These are phyloP conservation scores for Ajuga chamaepitys DNA, from an alignment of 257 asterid genomes.

Conservation along the genomic window DNA sequence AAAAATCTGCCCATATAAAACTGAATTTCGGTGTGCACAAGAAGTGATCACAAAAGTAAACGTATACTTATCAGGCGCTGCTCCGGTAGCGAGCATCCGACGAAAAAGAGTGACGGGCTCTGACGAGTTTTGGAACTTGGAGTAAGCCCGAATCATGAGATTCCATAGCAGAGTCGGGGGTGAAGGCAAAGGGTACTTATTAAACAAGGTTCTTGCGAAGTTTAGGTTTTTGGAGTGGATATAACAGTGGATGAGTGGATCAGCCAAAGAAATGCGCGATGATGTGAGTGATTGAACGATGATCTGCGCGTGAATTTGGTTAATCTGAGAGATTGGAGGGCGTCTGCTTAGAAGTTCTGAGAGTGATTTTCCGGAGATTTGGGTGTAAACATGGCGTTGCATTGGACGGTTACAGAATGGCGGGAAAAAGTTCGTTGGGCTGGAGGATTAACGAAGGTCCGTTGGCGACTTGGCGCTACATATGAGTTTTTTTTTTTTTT, in stretches of 20 bases:
- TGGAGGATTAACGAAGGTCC: too few relatives aligned
- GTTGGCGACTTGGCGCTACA: too few relatives aligned
- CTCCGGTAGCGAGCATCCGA: conserved; percentile 31
- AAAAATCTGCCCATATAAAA: conserved; percentile 35
- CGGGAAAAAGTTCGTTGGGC: conserved; percentile 2
- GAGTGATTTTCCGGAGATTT: conserved; percentile 33
- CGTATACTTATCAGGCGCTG: conserved; percentile 54
- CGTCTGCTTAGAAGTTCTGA: conserved; percentile 40
- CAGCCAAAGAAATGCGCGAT: conserved; percentile 23
- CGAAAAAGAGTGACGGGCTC: conserved; percentile 46
- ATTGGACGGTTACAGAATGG: conserved; percentile 13
- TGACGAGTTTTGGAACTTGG: conserved; percentile 33
- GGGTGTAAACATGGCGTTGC: conserved; percentile 18
- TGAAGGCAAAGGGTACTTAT: conserved; percentile 38
- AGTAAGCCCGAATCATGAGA: conserved; percentile 52
- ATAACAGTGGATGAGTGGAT: conserved; percentile 69
- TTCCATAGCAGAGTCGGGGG: conserved; percentile 69
- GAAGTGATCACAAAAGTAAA: conserved; percentile 59
- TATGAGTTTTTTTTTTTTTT: too few relatives aligned
- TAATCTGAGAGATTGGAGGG: conserved; percentile 37
- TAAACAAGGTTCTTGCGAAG: conserved; percentile 38
- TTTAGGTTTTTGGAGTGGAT: conserved; percentile 33
- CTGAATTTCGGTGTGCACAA: conserved; percentile 41
- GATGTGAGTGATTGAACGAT: conserved; percentile 25
- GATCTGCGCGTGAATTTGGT: conserved; percentile 71